A percentile compares a stretch with the other conserved stretches of the same genome.
These are phyloP conservation scores for Cryphonectria parasitica DNA, from an alignment of 2,329 filamentous ascomycete genomes.

Conservation along the genomic window DNA sequence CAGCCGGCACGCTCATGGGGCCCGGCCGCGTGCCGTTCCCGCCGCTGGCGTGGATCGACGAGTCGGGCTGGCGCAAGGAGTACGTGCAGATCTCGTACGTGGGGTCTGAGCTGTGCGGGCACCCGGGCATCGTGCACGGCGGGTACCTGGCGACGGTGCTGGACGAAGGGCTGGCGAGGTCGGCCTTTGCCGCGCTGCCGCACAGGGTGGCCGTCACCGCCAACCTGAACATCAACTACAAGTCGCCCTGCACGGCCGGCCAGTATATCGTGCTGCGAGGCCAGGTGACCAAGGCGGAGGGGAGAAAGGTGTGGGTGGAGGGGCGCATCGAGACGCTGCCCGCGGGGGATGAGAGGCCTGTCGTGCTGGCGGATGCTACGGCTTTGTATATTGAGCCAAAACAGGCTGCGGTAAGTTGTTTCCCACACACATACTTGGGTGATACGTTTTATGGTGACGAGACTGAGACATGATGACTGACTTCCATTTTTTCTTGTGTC, in stretches of 20 bases:
- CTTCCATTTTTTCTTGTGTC: background rate
- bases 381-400: constrained; percentile 89
- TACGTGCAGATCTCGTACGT: constrained; percentile 77
- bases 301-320: constrained; percentile 92
- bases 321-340: constrained; percentile 82
- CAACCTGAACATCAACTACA: constrained; percentile 81
- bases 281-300: constrained; percentile 82
- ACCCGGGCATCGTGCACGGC: constrained; percentile 89
- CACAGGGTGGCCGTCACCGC: constrained; percentile 87
- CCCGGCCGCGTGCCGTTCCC: constrained; percentile 78
- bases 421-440: background rate
- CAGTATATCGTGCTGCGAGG: constrained; percentile 79
- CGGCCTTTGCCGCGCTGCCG: constrained; percentile 85
- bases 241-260: constrained; percentile 75
- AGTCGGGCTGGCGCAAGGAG: constrained; percentile 60
- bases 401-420: constrained; percentile 69
- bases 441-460: background rate
- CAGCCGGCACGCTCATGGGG: constrained; percentile 77
- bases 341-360: constrained; percentile 62
- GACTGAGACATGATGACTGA: constrained; percentile 13
- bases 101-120: constrained; percentile 80
- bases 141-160: constrained; percentile 89
- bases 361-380: constrained; percentile 78
- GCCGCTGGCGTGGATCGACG: constrained; percentile 76
- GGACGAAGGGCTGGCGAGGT: constrained; percentile 86